phyloP scores from a whole-genome alignment of 495 filamentous ascomycete species.

The Rusavskia elegans region DNA sequence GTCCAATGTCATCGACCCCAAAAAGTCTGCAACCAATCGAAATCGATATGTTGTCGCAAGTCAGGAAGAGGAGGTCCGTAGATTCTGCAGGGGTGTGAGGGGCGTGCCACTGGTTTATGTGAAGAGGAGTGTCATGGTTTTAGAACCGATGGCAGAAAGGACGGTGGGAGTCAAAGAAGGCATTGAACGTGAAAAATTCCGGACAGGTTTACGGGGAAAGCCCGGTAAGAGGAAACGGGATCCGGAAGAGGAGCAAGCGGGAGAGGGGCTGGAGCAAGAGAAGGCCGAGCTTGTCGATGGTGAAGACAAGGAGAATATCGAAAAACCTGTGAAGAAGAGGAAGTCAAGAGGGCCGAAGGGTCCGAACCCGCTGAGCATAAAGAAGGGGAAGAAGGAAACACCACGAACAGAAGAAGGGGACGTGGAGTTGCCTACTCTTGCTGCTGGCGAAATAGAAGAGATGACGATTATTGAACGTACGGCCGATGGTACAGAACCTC shows the following conservation, averaged over 20 bases:
- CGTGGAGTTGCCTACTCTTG: neutral
- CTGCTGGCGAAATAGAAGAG: neutral
- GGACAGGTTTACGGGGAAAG: slow-evolving; percentile 41
- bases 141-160: slow-evolving; percentile 67
- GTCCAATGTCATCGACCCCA: slow-evolving; percentile 59
- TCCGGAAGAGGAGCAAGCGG: slow-evolving; percentile 28
- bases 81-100: slow-evolving; percentile 38
- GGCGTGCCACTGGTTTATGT: slow-evolving; percentile 75
- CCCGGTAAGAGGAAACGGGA: slow-evolving; percentile 29
- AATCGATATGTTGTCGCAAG: slow-evolving; percentile 80
- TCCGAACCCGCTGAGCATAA: slow-evolving; percentile 80
- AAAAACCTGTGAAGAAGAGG: slow-evolving; percentile 31
- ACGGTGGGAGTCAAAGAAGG: slow-evolving; percentile 45
- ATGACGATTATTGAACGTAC: slow-evolving; percentile 6
- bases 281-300: slow-evolving; percentile 9
- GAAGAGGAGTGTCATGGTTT: slow-evolving; percentile 71
- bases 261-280: slow-evolving; percentile 30
- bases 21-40: slow-evolving; percentile 57
- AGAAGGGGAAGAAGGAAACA: slow-evolving; percentile 54
- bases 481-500: slow-evolving; percentile 12
- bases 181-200: slow-evolving; percentile 63
- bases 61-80: slow-evolving; percentile 44
- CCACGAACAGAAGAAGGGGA: slow-evolving; percentile 4
- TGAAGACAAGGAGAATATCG: slow-evolving; percentile 13
- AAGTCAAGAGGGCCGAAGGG: slow-evolving; percentile 59